A percentile compares a stretch with the other conserved stretches of the same genome.
These are phyloP conservation scores for Cajanus cajan DNA, from an alignment of 306 rosid species.

Conservation along the genomic window DNA sequence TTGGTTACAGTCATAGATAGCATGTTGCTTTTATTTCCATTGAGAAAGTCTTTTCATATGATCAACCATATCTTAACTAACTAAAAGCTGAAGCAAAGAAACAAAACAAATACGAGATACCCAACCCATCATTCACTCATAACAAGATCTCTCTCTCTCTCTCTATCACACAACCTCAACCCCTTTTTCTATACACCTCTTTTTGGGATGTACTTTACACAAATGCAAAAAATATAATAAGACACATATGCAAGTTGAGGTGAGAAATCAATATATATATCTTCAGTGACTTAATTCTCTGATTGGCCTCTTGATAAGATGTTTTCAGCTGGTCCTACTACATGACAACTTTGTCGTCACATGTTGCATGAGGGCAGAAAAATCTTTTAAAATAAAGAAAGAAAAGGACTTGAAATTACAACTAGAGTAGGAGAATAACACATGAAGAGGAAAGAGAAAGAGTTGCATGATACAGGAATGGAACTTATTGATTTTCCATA, in stretches of 20 bases:
- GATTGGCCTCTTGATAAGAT: conserved; percentile 26
- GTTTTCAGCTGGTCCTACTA: conserved; percentile 28
- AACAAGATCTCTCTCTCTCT: conserved; percentile 29
- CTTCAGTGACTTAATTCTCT: not conserved
- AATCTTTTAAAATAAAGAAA: not conserved
- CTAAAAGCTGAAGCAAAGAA: conserved; percentile 30
- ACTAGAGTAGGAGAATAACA: not conserved
- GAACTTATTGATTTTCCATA: not conserved
- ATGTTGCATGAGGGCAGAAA: conserved; percentile 22
- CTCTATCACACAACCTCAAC: not conserved
- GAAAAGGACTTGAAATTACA: not conserved
- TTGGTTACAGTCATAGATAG: conserved; percentile 13
- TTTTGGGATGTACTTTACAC: conserved; percentile 42
- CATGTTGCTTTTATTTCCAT: conserved; percentile 30
- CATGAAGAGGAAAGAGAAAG: not conserved
- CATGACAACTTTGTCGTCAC: conserved; percentile 37
- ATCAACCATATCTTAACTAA: conserved; percentile 41
- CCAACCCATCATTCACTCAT: conserved; percentile 31
- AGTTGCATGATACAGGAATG: not conserved
- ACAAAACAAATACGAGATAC: conserved; percentile 39
- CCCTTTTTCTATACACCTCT: conserved; percentile 18
- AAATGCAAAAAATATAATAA: conserved; percentile 9
- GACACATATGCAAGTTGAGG: conserved; percentile 33
- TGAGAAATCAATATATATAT: conserved; percentile 24
- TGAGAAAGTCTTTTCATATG: conserved; percentile 32